Percentiles rank a stretch among this genome's conserved stretches.
Conservation (phyloP, 176 grass and related monocot genomes). For the Puccinellia tenuiflora region DNA sequence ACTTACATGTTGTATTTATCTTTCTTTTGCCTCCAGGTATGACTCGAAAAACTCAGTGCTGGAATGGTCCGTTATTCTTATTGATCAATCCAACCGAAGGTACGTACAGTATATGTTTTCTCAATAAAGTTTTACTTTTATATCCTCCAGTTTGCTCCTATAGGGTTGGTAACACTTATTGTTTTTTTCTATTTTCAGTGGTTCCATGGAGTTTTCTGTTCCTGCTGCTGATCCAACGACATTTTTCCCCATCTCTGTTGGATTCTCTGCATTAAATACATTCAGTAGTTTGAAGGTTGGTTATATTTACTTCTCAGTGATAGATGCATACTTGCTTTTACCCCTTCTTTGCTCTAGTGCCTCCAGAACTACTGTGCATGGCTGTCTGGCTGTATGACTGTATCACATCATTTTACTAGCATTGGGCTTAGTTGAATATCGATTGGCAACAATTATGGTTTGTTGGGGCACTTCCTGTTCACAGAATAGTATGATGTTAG, state of each 20-base stretch:
- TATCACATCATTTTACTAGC: neutral
- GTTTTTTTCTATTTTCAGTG: constrained; percentile 42
- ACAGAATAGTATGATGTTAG: neutral
- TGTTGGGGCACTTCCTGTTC: neutral
- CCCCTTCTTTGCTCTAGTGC: neutral
- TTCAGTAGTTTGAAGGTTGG: constrained; percentile 80
- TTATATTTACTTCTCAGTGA: constrained; percentile 14
- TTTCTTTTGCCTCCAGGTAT: constrained; percentile 49
- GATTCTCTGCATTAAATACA: constrained; percentile 68
- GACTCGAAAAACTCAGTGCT: constrained; percentile 68
- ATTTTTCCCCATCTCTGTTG: constrained; percentile 76
- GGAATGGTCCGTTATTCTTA: constrained; percentile 84
- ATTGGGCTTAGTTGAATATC: neutral
- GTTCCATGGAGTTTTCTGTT: constrained; percentile 86
- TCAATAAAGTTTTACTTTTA: neutral
- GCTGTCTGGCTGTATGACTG: neutral
- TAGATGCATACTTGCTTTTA: neutral
- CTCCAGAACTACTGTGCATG: neutral
- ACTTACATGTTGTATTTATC: neutral
- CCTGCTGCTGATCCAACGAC: constrained; percentile 62
- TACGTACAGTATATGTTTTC: constrained; percentile 19
- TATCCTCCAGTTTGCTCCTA: neutral
- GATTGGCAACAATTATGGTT: neutral
- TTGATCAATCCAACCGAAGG: constrained; percentile 82
- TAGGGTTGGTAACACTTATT: neutral